Evolutionary conservation across 139 green algal genomes (phyloP), one percentile per base, ranked within the genome.

Genomic region (Haematococcus lacustris): DNA sequence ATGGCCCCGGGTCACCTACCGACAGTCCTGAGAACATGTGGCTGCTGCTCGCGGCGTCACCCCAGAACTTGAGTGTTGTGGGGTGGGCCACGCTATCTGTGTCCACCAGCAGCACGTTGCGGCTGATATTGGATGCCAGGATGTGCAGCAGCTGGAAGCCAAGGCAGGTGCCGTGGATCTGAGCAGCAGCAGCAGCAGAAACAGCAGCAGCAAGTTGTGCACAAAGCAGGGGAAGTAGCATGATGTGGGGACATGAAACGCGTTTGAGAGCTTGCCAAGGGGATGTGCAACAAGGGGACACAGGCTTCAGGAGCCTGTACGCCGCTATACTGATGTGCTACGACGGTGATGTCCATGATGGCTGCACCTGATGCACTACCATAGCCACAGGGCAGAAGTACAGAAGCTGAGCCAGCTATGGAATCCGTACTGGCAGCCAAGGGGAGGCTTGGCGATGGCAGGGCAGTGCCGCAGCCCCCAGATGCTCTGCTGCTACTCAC

Each of bases 141-240:
- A 95, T 91, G 82, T 93, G 90, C 53, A 94, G 85, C 70, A 95
- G 82, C 85, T 95, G 90, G 81, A 91, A 90, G 53, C 90, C 90
- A 32, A 95, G 78, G 84, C 90, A 95, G 13, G 88, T 93, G 65
- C 83, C 83, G 30, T 83, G 75, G 66, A 88, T 88, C 79, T 88
- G 77, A 38, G 34, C 35, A n/a, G n/a, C n/a, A n/a, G n/a, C n/a
- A n/a, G n/a, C n/a, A n/a, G n/a, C n/a, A n/a, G n/a, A n/a, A n/a
- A n/a, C n/a, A n/a, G n/a, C n/a, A n/a, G n/a, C n/a, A n/a, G n/a
- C n/a, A n/a, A 57, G 21, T 13, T 13, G 13, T 28, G 21, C 13
- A 21, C 47, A 57, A 21, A 21, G 47, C 47, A 57, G 21, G 47
- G 47, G 13, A 57, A 57, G 47, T 13, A 13, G 21, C 13, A 57